These are phyloP conservation scores for Catunica adiposa DNA, from an alignment of 2,329 filamentous ascomycete genomes.

Conservation along the genomic window DNA sequence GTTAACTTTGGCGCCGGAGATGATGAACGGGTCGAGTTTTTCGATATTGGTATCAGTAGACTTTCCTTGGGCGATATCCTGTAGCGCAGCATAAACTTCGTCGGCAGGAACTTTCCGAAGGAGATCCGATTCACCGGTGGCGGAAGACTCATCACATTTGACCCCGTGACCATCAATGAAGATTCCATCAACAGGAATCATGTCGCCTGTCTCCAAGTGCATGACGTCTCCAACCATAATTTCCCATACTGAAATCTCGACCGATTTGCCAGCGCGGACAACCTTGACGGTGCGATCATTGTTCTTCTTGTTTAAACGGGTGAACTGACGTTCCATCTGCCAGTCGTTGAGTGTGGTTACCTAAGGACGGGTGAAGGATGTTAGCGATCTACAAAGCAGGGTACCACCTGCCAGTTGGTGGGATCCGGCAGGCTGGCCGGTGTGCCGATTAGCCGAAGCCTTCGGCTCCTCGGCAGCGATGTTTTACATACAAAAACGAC, in stretches of 20 bases:
- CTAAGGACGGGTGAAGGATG: slow-evolving; percentile 5
- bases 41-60: slow-evolving; percentile 20
- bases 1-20: slow-evolving; percentile 38
- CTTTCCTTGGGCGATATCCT: slow-evolving; percentile 20
- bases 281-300: slow-evolving; percentile 49
- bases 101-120: slow-evolving; percentile 49
- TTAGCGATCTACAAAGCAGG: slow-evolving; percentile 5
- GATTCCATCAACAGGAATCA: slow-evolving; percentile 54
- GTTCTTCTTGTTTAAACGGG: slow-evolving; percentile 44
- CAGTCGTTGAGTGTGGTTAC: slow-evolving; percentile 40
- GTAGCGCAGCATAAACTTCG: slow-evolving; percentile 38
- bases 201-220: slow-evolving; percentile 51
- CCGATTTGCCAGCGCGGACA: slow-evolving; percentile 47
- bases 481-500: slow-evolving; percentile 15
- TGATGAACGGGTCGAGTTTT: slow-evolving; percentile 45
- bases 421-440: not conserved
- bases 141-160: slow-evolving; percentile 56
- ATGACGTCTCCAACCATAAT: slow-evolving; percentile 54
- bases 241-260: slow-evolving; percentile 48
- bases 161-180: slow-evolving; percentile 39
- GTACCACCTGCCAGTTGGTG: no score
- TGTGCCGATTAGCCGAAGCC: not conserved
- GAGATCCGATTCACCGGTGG: slow-evolving; percentile 57
- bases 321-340: slow-evolving; percentile 51
- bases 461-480: not conserved